Conservation (phyloP, 345 rosid species). For the Durio zibethinus region DNA sequence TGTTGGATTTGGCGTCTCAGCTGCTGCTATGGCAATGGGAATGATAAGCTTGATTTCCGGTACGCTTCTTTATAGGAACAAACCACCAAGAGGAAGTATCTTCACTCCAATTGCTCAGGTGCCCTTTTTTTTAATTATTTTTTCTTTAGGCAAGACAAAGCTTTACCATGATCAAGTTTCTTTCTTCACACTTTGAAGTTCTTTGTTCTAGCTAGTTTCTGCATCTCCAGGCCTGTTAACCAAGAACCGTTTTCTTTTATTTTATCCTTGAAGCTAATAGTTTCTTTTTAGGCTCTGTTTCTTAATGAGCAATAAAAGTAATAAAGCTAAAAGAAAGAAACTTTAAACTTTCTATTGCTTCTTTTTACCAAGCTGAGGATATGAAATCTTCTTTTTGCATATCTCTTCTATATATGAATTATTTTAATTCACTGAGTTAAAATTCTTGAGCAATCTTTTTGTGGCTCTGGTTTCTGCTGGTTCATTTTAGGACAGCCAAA, state of each 20-base stretch:
- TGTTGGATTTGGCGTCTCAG: constrained; percentile 87
- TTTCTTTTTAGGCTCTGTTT: neutral
- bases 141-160: no score
- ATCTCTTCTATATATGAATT: neutral
- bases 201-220: neutral
- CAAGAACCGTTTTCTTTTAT: neutral
- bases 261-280: neutral
- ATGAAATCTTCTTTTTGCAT: constrained; percentile 9
- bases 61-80: constrained; percentile 54
- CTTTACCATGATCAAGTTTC: no score
- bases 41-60: constrained; percentile 65
- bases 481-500: neutral
- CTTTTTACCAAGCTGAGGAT: neutral
- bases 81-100: constrained; percentile 70
- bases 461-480: neutral
- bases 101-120: constrained; percentile 90
- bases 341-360: neutral
- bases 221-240: neutral
- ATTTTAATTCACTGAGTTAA: no score
- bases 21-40: constrained; percentile 80
- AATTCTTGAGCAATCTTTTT: no score
- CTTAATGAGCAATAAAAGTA: neutral
- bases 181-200: no score
- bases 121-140: neutral
- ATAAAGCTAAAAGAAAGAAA: neutral